Base-by-base conservation (phyloP, 495 filamentous ascomycete species). In the Aspergillus homomorphus region DNA sequence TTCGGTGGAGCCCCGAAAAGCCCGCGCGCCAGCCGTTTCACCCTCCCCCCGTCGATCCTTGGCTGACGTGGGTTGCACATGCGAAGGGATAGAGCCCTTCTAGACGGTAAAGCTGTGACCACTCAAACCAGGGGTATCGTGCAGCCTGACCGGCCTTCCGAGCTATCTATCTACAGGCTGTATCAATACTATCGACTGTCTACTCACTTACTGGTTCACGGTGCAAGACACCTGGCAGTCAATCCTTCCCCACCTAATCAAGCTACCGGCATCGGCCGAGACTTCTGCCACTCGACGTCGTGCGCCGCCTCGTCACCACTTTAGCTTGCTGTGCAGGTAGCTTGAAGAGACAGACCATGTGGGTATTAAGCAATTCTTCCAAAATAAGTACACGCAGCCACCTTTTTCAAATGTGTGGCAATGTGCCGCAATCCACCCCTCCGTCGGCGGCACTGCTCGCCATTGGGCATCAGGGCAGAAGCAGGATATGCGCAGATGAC, bases 61-160 rank as follows among this genome's bases (percentile, higher is more conserved):
- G 64, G 64, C 61, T 66, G 58, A 63, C 58, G 59, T 65, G 54
- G 60, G 38, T 44, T 18, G 51, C 7, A 41, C 23, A 18, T n/a
- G n/a, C n/a, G n/a, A n/a, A n/a, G n/a, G n/a, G n/a, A n/a, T n/a
- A n/a, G n/a, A n/a, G n/a, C n/a, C n/a, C n/a, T n/a, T n/a, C n/a
- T n/a, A n/a, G n/a, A n/a, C n/a, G n/a, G n/a, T n/a, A 14, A 38
- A 38, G 33, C 33, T 38, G 33, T 7, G 33, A 38, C 33, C 33
- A 38, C 6, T 38, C 33, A 38, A n/a, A 12, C 33, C 33, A 38
- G 33, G 33, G 33, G 33, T 38, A 38, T 38, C 33, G 33, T 38
- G 33, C 33, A 38, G 33, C 33, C 33, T 38, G 8, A 4, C 26
- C 33, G 33, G 33, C 33, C 33, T 38, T 38, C 33, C 7, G 33